These are phyloP conservation scores for Pichia heedii DNA, from an alignment of 805 yeast genomes.

Conservation along the genomic window DNA sequence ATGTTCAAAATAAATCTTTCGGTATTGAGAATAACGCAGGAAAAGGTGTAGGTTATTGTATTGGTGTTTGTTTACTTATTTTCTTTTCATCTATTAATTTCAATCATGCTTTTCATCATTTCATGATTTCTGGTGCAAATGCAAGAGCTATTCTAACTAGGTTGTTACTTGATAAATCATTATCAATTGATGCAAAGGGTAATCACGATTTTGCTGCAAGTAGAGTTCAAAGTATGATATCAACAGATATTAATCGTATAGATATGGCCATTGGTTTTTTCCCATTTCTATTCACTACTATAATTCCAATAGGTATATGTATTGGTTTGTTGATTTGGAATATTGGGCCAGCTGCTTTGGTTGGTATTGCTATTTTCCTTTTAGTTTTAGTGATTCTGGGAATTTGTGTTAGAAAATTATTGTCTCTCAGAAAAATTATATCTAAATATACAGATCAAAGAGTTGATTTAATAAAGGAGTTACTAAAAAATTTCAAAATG, in stretches of 20 bases:
- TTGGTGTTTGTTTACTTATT: slow-evolving; percentile 60
- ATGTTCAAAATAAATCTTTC: slow-evolving; percentile 42
- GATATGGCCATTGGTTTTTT: slow-evolving; percentile 66
- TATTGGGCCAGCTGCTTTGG: slow-evolving; percentile 64
- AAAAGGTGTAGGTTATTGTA: slow-evolving; percentile 66
- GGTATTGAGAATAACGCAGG: slow-evolving; percentile 37
- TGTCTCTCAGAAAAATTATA: slow-evolving; percentile 46
- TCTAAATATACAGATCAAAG: slow-evolving; percentile 64
- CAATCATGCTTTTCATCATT: slow-evolving; percentile 54
- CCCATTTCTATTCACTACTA: slow-evolving; percentile 55
- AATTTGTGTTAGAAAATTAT: slow-evolving; percentile 38
- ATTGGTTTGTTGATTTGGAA: slow-evolving; percentile 58
- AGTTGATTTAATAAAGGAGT: slow-evolving; percentile 69
- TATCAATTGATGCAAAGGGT: slow-evolving; percentile 51
- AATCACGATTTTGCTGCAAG: slow-evolving; percentile 59
- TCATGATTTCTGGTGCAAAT: slow-evolving; percentile 59
- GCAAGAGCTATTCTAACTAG: slow-evolving; percentile 62
- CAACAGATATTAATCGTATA: slow-evolving; percentile 72
- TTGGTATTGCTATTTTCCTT: slow-evolving; percentile 55
- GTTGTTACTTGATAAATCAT: slow-evolving; percentile 57
- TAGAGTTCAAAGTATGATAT: slow-evolving; percentile 66
- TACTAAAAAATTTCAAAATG: slow-evolving; percentile 66
- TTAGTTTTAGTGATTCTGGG: slow-evolving; percentile 41
- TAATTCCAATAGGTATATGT: slow-evolving; percentile 51
- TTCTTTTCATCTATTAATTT: slow-evolving; percentile 38